Evolutionary conservation across 768 basidiomycete genomes (phyloP).

Genomic region (Russula emetica): DNA sequence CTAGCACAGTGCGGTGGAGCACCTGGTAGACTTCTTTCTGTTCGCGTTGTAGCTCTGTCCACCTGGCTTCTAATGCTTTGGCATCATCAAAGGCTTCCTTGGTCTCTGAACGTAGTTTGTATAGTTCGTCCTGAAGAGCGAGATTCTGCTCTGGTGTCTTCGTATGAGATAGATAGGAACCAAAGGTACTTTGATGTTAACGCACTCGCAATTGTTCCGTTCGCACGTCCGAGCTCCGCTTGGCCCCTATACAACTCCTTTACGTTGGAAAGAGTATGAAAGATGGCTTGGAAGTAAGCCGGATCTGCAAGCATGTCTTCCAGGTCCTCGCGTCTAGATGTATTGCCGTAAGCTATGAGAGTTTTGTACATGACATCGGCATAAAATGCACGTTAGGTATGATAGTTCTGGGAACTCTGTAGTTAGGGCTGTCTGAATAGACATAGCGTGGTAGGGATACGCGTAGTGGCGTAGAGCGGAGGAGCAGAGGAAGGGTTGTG

Average conservation of each 20-base stretch:
- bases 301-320: slow-evolving; percentile 83
- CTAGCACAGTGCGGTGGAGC: neutral
- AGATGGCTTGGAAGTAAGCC: slow-evolving; percentile 79
- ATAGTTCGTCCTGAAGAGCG: slow-evolving; percentile 68
- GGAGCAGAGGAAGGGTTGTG: too few species aligned
- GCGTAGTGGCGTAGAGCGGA: too few species aligned
- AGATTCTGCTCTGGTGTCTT: slow-evolving; percentile 61
- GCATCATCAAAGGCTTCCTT: slow-evolving; percentile 87
- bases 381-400: slow-evolving; percentile 54
- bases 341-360: neutral
- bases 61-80: slow-evolving; percentile 70
- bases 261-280: slow-evolving; percentile 74
- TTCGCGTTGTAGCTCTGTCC: slow-evolving; percentile 84
- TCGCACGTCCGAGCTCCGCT: slow-evolving; percentile 74
- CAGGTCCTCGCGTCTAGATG: slow-evolving; percentile 76
- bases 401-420: slow-evolving; percentile 71
- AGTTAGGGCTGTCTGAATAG: slow-evolving; percentile 32
- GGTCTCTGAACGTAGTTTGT: slow-evolving; percentile 73
- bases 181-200: slow-evolving; percentile 19
- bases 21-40: slow-evolving; percentile 90
- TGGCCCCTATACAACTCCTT: slow-evolving; percentile 72
- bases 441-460: too few species aligned
- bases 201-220: slow-evolving; percentile 83
- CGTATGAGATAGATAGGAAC: slow-evolving; percentile 22
- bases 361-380: neutral